A percentile compares a stretch with the other conserved stretches of the same genome.
Evolutionary conservation across 2,329 filamentous ascomycete genomes (phyloP).

Genomic region (Colletotrichum falcatum): DNA sequence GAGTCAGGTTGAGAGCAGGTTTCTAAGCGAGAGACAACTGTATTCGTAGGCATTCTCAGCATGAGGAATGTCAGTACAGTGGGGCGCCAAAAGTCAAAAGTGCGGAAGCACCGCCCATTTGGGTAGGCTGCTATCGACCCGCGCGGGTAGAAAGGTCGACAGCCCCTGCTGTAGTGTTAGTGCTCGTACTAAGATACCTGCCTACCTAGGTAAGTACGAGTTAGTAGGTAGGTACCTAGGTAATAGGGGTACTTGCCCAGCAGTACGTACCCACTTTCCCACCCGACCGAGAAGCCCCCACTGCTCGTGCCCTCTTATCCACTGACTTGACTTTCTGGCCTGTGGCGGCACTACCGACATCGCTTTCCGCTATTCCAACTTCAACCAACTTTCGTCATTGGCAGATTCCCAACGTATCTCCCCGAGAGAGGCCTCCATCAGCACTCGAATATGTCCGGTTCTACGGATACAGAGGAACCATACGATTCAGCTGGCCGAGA

Average conservation of each 20-base stretch:
- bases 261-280: no score
- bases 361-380: slow-evolving; percentile 2
- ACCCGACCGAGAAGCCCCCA: neutral
- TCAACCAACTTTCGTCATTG: slow-evolving; percentile 14
- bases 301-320: slow-evolving; percentile 6
- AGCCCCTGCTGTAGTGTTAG: no score
- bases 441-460: neutral
- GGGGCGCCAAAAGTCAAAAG: neutral
- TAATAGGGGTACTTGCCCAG: neutral
- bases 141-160: no score
- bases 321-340: slow-evolving; percentile 25
- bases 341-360: neutral
- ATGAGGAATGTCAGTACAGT: slow-evolving; percentile 14
- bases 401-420: slow-evolving; percentile 30
- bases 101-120: neutral
- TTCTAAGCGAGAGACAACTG: neutral
- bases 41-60: no score
- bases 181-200: no score
- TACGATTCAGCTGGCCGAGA: slow-evolving; percentile 28
- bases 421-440: neutral
- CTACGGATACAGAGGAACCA: slow-evolving; percentile 10
- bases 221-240: neutral
- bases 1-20: slow-evolving; percentile 13
- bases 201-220: no score
- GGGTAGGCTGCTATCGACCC: neutral